Base-by-base conservation (phyloP, 305 asterid genomes). In the Petunia hybrid region DNA sequence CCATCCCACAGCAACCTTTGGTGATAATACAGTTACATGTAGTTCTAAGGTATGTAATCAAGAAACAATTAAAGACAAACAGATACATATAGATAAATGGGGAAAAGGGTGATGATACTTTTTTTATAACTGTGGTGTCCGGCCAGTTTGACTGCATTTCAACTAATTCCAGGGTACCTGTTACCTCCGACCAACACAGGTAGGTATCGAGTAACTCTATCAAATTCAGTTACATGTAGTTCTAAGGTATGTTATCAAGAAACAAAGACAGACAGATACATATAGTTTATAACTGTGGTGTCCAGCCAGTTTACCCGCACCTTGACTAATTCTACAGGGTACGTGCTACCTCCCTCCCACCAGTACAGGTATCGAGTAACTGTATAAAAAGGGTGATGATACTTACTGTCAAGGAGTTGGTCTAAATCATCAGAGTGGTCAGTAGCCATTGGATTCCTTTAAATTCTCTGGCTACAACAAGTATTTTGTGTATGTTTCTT, bases 341-440 rank as follows among this genome's bases (percentile, higher is more conserved):
- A 22, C 31, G 31, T 22, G 1, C 31, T 22, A 22, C 31, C 31
- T 22, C 22, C 22, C 22, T 22, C 31, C 31, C 31, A 22, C 31
- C 31, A 22, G 31, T 22, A 22, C 31, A 22, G 31, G 62, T 45
- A 53, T 8, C 53, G 45, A 63, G 43, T 35, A 9, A 68, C 59
- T 6, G 42, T 22, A 62, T 2, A 60, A 71, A 12, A 10, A 16
- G 73, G 73, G 3, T n/a, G 6, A 45, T 9, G 80, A 81, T 70
- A 55, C 92, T 91, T 89, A 94, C 99, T 94, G 87, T 96, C 98
- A 60, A 96, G 98, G 77, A 96, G 98, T 84, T 89, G 93, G 89
- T 96, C 99, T 80, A 96, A 89, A 80, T 94, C 98, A 75, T 94
- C 97, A 78, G 94, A 84, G 84, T 88, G 91, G 45, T 89, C 94